Conservation (phyloP, 2,329 filamentous ascomycete genomes). For the Malbranchea cinnamomea region DNA sequence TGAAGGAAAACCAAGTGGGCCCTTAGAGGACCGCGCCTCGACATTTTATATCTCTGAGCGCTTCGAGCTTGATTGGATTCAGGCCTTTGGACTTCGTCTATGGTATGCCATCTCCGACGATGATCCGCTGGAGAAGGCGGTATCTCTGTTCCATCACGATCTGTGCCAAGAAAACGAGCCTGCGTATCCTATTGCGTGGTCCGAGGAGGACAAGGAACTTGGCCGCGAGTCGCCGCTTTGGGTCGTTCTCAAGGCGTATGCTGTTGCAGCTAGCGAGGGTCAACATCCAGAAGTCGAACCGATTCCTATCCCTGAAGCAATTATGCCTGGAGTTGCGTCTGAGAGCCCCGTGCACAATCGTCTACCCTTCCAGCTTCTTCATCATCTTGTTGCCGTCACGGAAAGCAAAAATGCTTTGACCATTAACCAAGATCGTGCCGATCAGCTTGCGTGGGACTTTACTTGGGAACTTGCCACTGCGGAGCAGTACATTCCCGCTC, state of each 20-base stretch:
- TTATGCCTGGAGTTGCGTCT: constrained; percentile 64
- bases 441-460: constrained; percentile 52
- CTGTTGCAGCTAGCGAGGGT: constrained; percentile 26
- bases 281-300: constrained; percentile 17
- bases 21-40: constrained; percentile 63
- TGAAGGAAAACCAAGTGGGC: constrained; percentile 54
- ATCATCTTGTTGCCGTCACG: constrained; percentile 39
- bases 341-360: constrained; percentile 60
- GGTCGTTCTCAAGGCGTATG: constrained; percentile 71
- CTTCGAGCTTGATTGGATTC: constrained; percentile 83
- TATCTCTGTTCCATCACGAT: constrained; percentile 59
- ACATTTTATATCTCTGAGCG: constrained; percentile 70
- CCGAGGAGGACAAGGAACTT: constrained; percentile 40
- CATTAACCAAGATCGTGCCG: constrained; percentile 44
- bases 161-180: constrained; percentile 54
- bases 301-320: constrained; percentile 48
- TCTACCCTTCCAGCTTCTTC: constrained; percentile 72
- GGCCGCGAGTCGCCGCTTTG: constrained; percentile 64
- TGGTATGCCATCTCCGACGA: constrained; percentile 67
- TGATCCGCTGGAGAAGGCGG: constrained; percentile 56
- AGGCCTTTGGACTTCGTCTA: constrained; percentile 76
- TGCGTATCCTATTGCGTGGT: constrained; percentile 57
- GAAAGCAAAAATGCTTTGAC: constrained; percentile 35
- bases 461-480: constrained; percentile 34
- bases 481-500: constrained; percentile 52